phyloP scores from a whole-genome alignment of 73 alveolate genomes.

The Paramecium biaurelia region DNA sequence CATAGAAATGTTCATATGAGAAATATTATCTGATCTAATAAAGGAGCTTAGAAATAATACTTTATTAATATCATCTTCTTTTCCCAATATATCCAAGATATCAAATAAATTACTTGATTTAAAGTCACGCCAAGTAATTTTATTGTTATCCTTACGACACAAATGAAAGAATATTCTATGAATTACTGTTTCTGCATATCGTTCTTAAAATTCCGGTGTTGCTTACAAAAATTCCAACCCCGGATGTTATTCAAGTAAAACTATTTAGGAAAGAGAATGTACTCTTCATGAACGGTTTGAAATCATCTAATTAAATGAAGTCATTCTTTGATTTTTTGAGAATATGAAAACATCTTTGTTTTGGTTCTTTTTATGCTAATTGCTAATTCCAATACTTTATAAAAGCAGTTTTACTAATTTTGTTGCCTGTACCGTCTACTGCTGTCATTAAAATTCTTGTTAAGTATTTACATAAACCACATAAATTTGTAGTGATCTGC shows the following conservation, averaged over 20 bases:
- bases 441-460: conserved; percentile 69
- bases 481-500: conserved; percentile 71
- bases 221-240: conserved; percentile 97
- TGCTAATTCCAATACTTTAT: conserved; percentile 82
- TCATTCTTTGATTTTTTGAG: conserved; percentile 81
- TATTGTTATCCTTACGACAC: conserved; percentile 93
- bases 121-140: conserved; percentile 89
- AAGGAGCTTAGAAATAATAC: not conserved
- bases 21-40: conserved; percentile 91
- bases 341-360: conserved; percentile 82
- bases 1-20: conserved; percentile 99
- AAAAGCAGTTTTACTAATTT: conserved; percentile 80
- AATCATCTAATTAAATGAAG: conserved; percentile 84
- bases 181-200: conserved; percentile 97
- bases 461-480: conserved; percentile 87
- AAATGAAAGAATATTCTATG: conserved; percentile 90
- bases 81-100: conserved; percentile 77
- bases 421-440: conserved; percentile 81
- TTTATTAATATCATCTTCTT: conserved; percentile 70
- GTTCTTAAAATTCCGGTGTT: conserved; percentile 98
- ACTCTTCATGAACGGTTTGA: conserved; percentile 90
- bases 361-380: conserved; percentile 74
- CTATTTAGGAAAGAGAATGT: not conserved
- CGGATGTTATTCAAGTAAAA: conserved; percentile 95
- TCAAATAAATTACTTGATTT: conserved; percentile 90